Base-by-base conservation (phyloP, 306 rosid genomes). In the Senna siamea region DNA sequence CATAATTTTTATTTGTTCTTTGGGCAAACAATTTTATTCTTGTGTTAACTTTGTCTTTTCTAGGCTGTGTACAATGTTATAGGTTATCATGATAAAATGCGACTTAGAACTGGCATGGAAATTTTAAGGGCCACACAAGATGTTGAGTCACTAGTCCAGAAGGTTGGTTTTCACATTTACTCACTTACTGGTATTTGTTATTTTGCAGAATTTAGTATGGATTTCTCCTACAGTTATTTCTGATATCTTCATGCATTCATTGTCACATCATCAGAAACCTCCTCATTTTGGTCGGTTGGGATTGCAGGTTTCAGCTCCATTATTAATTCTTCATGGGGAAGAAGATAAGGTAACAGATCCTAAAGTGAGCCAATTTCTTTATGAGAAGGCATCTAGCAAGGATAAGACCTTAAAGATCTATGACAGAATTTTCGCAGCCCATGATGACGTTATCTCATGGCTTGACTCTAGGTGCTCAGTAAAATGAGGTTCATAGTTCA, bases 331-430 rank as follows among this genome's bases (percentile, higher is more conserved):
- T 79, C 98, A 92, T 59, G 96, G 98, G 53, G 98, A 89, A 40
- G 92, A 82, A 23, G 94, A 92, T 61, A 88, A 75, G 82, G 91
- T 92, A 75, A 90, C 93, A 2, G 96, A 90, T 88, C 98, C 96
- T 38, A 28, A 47, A 4, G 93, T 92, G 77, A 92, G 98, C 79
- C 79, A 60, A 70, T 90, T 82, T 88, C 96, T 92, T 37, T 92
- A 92, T 63, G 89, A 90, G 77, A 85, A 76, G 6, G 92, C 98
- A 19, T 84, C 87, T 4, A 84, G 91, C 81, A 75, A 82, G 47
- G 96, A 92, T 70, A 88, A 92, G 84, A 88, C 89, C 48, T 47
- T 92, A 15, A 85, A 90, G 85, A 87, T 96, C 0, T 92, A 92
- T 81, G 92, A 84, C 55, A 84, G 87, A 82, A 92, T 92, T 67